phyloP scores from a whole-genome alignment of 73 alveolate genomes.

The Blepharisma stoltei region DNA sequence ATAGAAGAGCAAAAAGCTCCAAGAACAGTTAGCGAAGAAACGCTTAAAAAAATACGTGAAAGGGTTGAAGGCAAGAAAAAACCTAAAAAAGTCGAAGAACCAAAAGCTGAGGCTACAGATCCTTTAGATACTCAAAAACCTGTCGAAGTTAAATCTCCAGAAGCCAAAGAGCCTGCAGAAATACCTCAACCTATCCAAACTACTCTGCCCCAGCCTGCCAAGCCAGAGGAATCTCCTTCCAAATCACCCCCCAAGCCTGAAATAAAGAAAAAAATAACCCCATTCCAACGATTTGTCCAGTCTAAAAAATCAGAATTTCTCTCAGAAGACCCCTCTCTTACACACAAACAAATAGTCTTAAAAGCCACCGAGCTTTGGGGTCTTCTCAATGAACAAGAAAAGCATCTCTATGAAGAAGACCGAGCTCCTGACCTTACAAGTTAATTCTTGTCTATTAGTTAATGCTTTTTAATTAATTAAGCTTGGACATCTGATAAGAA shows the following conservation, averaged over 20 bases:
- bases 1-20: too few relatives aligned
- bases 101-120: too few relatives aligned
- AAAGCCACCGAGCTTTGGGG: constrained; percentile 30
- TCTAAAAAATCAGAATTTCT: constrained; percentile 6
- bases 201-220: too few relatives aligned
- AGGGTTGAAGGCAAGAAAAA: constrained; percentile 10
- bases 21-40: neutral
- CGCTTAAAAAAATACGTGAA: neutral
- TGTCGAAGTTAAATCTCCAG: too few relatives aligned
- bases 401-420: neutral
- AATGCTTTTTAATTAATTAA: neutral
- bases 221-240: too few relatives aligned
- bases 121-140: too few relatives aligned
- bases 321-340: constrained; percentile 14
- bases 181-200: too few relatives aligned
- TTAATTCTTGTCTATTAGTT: too few relatives aligned
- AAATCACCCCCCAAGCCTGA: neutral
- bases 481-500: constrained; percentile 26
- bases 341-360: constrained; percentile 15
- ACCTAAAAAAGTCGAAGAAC: neutral
- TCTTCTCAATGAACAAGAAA: neutral
- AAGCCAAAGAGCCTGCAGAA: too few relatives aligned
- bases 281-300: neutral
- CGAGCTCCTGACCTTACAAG: too few relatives aligned
- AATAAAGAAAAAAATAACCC: neutral